Percentiles rank a stretch among this genome's conserved stretches.
phyloP scores from a whole-genome alignment of 2,329 filamentous ascomycete genomes.

The Xenoacremonium recifei region DNA sequence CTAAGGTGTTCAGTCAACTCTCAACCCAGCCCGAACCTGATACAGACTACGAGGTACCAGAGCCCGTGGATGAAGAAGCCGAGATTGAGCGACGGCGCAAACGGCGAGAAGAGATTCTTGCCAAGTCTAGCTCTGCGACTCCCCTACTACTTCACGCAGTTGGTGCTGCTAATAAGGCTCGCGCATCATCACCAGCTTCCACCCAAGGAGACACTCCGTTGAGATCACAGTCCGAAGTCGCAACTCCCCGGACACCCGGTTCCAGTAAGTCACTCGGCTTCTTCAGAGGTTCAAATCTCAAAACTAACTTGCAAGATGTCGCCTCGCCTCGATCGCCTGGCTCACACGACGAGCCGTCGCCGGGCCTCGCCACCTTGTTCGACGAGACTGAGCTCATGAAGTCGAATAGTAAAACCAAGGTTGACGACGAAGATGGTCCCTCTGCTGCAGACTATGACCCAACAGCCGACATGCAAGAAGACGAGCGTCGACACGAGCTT shows the following conservation, averaged over 20 bases:
- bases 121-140: slow-evolving; percentile 74
- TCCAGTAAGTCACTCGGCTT: slow-evolving; percentile 40
- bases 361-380: slow-evolving; percentile 60
- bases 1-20: slow-evolving; percentile 13
- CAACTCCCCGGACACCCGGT: slow-evolving; percentile 44
- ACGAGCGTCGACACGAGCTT: slow-evolving; percentile 68
- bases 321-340: slow-evolving; percentile 43
- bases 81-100: slow-evolving; percentile 83
- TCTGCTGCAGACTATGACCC: slow-evolving; percentile 95
- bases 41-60: slow-evolving; percentile 48
- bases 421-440: slow-evolving; percentile 63
- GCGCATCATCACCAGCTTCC: slow-evolving; percentile 52
- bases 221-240: slow-evolving; percentile 26
- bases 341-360: slow-evolving; percentile 53
- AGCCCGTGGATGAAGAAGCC: slow-evolving; percentile 74
- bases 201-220: slow-evolving; percentile 43
- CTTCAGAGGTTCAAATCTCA: background rate
- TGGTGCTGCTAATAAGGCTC: slow-evolving; percentile 57
- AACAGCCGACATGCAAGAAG: slow-evolving; percentile 83
- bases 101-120: slow-evolving; percentile 79
- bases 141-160: slow-evolving; percentile 75
- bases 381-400: slow-evolving; percentile 69
- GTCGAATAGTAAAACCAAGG: slow-evolving; percentile 44
- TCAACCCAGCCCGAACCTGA: slow-evolving; percentile 17
- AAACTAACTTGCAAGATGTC: slow-evolving; percentile 32